These are phyloP conservation scores for Sistotremastrum niveocremeum DNA, from an alignment of 768 basidiomycete species.

Conservation along the genomic window DNA sequence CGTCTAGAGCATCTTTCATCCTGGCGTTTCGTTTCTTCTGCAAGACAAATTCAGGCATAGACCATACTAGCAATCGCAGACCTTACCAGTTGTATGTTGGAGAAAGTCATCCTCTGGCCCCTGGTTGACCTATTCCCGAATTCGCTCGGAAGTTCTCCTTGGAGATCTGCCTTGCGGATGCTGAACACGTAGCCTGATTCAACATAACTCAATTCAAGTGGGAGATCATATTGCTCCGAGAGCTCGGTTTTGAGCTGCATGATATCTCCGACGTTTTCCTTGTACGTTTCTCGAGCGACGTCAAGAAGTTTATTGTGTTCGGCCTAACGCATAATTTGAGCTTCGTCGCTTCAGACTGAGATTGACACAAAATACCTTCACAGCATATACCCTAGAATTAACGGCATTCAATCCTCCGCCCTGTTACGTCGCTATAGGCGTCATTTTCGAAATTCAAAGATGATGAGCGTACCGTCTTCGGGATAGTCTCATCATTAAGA, in stretches of 20 bases:
- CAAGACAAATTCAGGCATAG: background rate
- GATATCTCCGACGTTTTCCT: constrained; percentile 86
- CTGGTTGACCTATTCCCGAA: constrained; percentile 57
- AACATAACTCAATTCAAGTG: constrained; percentile 55
- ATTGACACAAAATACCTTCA: constrained; percentile 34
- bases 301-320: constrained; percentile 77
- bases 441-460: background rate
- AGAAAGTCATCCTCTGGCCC: constrained; percentile 63
- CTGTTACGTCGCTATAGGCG: background rate
- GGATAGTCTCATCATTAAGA: constrained; percentile 59
- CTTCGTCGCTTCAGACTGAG: background rate
- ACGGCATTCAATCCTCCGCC: too few species aligned
- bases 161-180: constrained; percentile 54
- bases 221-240: constrained; percentile 48
- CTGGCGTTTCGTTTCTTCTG: constrained; percentile 82
- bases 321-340: constrained; percentile 27
- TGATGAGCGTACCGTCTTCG: constrained; percentile 36
- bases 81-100: constrained; percentile 68
- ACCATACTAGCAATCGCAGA: background rate
- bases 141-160: constrained; percentile 44
- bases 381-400: constrained; percentile 80
- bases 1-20: constrained; percentile 85
- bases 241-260: constrained; percentile 48
- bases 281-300: constrained; percentile 89
- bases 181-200: constrained; percentile 62